Conservation (phyloP, 768 basidiomycete genomes). For the Amylocystis lapponica region DNA sequence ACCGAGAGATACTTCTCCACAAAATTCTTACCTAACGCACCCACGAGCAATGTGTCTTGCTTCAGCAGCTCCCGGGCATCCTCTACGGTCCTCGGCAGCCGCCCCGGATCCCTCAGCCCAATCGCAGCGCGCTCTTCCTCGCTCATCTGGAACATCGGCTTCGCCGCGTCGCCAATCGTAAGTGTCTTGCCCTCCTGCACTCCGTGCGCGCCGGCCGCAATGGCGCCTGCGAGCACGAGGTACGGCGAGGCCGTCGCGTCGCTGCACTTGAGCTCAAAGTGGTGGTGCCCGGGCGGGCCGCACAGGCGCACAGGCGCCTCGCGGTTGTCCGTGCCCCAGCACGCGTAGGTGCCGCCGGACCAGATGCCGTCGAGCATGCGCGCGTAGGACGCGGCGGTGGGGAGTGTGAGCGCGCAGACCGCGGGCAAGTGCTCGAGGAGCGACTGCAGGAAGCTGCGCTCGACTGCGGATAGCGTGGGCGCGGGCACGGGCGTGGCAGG, state of each 20-base stretch:
- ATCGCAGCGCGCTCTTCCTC: conserved; percentile 27
- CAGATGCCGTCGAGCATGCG: conserved; percentile 61
- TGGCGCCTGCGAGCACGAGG: conserved; percentile 48
- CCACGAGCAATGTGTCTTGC: conserved; percentile 31
- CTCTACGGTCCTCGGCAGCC: conserved; percentile 37
- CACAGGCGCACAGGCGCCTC: conserved; percentile 61
- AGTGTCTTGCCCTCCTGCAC: conserved; percentile 36
- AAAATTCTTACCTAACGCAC: conserved; percentile 40
- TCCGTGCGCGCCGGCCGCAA: conserved; percentile 50
- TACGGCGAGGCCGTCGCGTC: conserved; percentile 66
- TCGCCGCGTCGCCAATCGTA: conserved; percentile 18
- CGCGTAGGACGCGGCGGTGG: conserved; percentile 54
- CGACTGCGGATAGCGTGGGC: conserved; percentile 34
- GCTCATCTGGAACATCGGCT: conserved; percentile 36
- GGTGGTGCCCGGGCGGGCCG: conserved; percentile 45
- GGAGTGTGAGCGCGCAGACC: conserved; percentile 51
- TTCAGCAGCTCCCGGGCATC: conserved; percentile 40
- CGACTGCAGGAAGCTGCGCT: conserved; percentile 56
- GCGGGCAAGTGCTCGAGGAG: conserved; percentile 54
- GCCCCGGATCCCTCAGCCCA: conserved; percentile 32
- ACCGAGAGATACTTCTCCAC: conserved; percentile 41
- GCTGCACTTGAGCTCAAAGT: conserved; percentile 56
- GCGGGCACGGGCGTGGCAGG: conserved; percentile 9
- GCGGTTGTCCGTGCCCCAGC: conserved; percentile 65
- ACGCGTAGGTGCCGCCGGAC: conserved; percentile 65